Evolutionary conservation across 805 yeast genomes (phyloP), one percentile per base, ranked within the genome.

Genomic region (Saturnispora quitensis): DNA sequence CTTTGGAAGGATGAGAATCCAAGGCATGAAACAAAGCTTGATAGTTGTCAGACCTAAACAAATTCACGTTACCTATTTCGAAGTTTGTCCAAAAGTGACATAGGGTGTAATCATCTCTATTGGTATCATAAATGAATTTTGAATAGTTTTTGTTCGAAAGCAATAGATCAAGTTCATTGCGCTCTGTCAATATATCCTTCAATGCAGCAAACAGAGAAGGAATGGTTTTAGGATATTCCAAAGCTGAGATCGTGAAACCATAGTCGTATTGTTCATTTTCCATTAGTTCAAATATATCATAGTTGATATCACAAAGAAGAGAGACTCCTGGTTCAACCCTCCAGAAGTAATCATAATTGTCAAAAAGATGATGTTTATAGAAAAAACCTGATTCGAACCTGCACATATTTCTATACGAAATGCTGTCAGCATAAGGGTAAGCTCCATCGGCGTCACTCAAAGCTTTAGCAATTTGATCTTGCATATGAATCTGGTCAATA

Each of bases 21-120:
- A 88, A 74, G 58, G 74, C 69, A 25, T 85, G 81, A 60, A 88
- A 88, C 62, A 82, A 81, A 47, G 76, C 73, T 38, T 65, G 66
- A 64, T 88, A 88, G 8, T 82, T 82, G 45, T 77, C 74, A n/a
- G 78, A 67, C 61, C 93, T 74, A 81, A 87, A 84, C 61, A 86
- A 74, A 57, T 82, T 77, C 68, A 86, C 72, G 54, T 80, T 77
- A 9, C 86, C 93, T 57, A 88, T 76, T 69, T 87, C 95, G 60
- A 88, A 88, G 70, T 88, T 88, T 17, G 91, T 82, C 95, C 95
- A 87, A 73, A 83, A 87, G 67, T 87, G 95, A 67, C 95, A 87
- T 48, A 83, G 68, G 66, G 85, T 86, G 66, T 86, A 87, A 9
- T 80, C 70, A 25, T 70, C 65, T 47, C 86, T 87, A 13, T 61